Percentiles rank a stretch among this genome's conserved stretches.
Conservation (phyloP, 2,329 filamentous ascomycete species). For the Monosporascus cannonballus region DNA sequence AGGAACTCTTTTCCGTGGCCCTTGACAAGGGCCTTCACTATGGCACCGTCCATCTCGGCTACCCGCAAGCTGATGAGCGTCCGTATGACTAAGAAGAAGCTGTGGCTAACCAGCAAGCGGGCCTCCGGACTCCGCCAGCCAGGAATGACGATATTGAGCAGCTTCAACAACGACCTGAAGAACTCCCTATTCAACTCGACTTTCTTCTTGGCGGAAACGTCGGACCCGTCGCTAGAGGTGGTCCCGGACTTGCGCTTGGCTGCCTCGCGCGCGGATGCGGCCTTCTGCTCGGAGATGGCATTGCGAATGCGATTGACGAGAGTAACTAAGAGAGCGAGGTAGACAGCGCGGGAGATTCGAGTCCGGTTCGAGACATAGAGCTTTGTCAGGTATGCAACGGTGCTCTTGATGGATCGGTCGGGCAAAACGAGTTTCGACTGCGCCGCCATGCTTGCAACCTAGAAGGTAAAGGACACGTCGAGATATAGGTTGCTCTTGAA, state of each 20-base stretch:
- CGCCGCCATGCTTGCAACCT: slow-evolving; percentile 53
- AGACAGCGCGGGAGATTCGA: slow-evolving; percentile 75
- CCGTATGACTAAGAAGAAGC: slow-evolving; percentile 82
- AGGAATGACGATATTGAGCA: slow-evolving; percentile 84
- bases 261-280: slow-evolving; percentile 64
- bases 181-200: slow-evolving; percentile 88
- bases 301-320: slow-evolving; percentile 82
- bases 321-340: slow-evolving; percentile 73
- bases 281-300: slow-evolving; percentile 90
- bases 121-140: slow-evolving; percentile 87
- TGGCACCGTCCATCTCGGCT: slow-evolving; percentile 86
- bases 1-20: slow-evolving; percentile 89
- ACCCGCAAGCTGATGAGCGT: slow-evolving; percentile 94
- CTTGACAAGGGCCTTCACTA: slow-evolving; percentile 88
- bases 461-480: no score
- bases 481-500: no score
- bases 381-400: slow-evolving; percentile 60
- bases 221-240: slow-evolving; percentile 34
- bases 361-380: slow-evolving; percentile 77
- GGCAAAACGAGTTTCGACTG: slow-evolving; percentile 66
- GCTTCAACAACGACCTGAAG: slow-evolving; percentile 65
- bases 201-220: slow-evolving; percentile 46
- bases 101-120: slow-evolving; percentile 80
- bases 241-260: slow-evolving; percentile 49
- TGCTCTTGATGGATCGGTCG: slow-evolving; percentile 58